Base-by-base conservation (phyloP, 2,329 filamentous ascomycete species). In the Alternaria conjuncta region DNA sequence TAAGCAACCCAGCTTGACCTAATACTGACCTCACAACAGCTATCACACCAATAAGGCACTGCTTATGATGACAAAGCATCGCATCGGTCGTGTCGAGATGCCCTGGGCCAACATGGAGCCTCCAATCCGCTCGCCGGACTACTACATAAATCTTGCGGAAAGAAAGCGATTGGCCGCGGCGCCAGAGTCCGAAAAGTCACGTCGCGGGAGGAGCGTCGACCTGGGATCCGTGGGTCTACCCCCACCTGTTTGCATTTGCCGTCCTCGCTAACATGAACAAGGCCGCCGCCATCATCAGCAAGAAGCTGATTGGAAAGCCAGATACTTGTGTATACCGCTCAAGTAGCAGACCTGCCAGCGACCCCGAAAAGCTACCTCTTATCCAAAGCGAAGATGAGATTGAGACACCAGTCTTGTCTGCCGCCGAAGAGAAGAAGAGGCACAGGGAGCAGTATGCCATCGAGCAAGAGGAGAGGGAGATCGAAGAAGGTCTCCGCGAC, bases 71-170 rank as follows among this genome's bases (percentile, higher is more conserved):
- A 86, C 84, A 75, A 83, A 84, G 70, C 89, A 85, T 78, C 86
- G 86, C 69, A 88, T 90, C 69, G 88, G 87, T 69, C 85, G 84
- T 71, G 85, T 86, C 50, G 72, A 79, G 58, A 83, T 85, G 65
- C 83, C 83, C 41, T 90, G 88, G 88, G 78, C 79, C 64, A 88
- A 88, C 78, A 81, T 85, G 69, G 85, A 84, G 68, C 88, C 88
- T 59, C 88, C 88, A 67, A 89, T 90, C 64, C 83, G 85, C 73
- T 84, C 71, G 44, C 83, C 84, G 47, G 72, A 84, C 72, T 83
- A 75, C 70, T 75, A 72, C 66, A 69, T 66, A 30, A 67, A 73
- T 41, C 60, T 70, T n/a, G 67, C 71, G 55, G 66, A 68, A 63
- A 62, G 51, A 11, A 66, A 61, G 25, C 63, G 61, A 63, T 54